phyloP scores from a whole-genome alignment of 2,329 filamentous ascomycete genomes.

The Gyromitra esculenta region DNA sequence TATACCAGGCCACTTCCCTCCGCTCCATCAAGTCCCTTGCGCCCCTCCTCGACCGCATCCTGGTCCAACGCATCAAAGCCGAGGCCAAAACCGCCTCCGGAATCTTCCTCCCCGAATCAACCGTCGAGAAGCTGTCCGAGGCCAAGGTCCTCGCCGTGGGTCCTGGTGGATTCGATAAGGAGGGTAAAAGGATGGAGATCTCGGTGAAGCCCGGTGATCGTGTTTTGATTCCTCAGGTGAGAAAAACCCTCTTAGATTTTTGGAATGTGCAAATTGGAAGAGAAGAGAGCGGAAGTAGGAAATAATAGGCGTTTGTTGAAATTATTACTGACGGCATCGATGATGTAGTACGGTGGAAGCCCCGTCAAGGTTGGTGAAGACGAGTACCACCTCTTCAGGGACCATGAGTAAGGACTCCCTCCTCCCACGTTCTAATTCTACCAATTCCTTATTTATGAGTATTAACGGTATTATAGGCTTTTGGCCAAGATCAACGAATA shows the following conservation, averaged over 20 bases:
- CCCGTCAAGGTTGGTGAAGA: conserved; percentile 98
- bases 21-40: conserved; percentile 95
- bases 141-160: conserved; percentile 95
- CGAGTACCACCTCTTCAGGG: conserved; percentile 94
- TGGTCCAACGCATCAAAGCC: conserved; percentile 97
- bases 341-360: conserved; percentile 82
- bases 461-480: conserved; percentile 69
- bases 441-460: not conserved
- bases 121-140: conserved; percentile 98
- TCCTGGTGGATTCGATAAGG: conserved; percentile 84
- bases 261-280: not conserved
- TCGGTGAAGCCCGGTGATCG: conserved; percentile 85
- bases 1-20: conserved; percentile 73
- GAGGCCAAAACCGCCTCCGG: conserved; percentile 95
- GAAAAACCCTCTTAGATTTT: conserved; percentile 60
- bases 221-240: conserved; percentile 93
- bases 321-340: conserved; percentile 12
- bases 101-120: conserved; percentile 96
- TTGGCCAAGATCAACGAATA: conserved; percentile 99
- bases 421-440: too few relatives aligned
- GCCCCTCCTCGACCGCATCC: conserved; percentile 95
- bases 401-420: conserved; percentile 83
- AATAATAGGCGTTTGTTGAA: conserved; percentile 16
- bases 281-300: not conserved
- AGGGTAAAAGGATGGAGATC: conserved; percentile 87